These are phyloP conservation scores for Coffea canephora DNA, from an alignment of 257 asterid genomes.

Conservation along the genomic window DNA sequence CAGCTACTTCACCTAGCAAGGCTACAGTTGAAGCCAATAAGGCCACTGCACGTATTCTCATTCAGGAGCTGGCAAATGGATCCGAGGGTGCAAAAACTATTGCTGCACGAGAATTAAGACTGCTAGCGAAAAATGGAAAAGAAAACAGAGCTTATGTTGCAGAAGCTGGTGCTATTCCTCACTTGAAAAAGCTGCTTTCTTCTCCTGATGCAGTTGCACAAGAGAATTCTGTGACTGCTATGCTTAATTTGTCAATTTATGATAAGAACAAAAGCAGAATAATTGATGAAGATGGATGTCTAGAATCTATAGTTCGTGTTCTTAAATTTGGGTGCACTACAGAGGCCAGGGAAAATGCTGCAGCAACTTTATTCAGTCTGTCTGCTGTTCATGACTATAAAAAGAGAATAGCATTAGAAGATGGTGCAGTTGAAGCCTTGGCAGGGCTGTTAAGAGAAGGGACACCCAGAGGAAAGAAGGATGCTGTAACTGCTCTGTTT, in stretches of 20 bases:
- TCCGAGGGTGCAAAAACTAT: slow-evolving; percentile 55
- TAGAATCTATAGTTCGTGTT: slow-evolving; percentile 60
- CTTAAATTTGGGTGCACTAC: slow-evolving; percentile 65
- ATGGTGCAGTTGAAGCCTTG: slow-evolving; percentile 77
- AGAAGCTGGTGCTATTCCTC: slow-evolving; percentile 79
- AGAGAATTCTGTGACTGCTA: slow-evolving; percentile 87
- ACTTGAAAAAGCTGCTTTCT: slow-evolving; percentile 51
- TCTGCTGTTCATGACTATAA: slow-evolving; percentile 89
- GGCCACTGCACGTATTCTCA: slow-evolving; percentile 60
- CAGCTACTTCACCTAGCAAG: slow-evolving; percentile 46
- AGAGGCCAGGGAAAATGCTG: slow-evolving; percentile 90
- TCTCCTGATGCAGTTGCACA: slow-evolving; percentile 67
- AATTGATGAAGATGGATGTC: slow-evolving; percentile 79
- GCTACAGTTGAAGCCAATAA: slow-evolving; percentile 71
- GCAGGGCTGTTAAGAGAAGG: slow-evolving; percentile 61
- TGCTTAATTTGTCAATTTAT: slow-evolving; percentile 79
- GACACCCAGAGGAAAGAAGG: slow-evolving; percentile 79
- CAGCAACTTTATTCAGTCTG: slow-evolving; percentile 90
- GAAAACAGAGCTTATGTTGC: slow-evolving; percentile 82
- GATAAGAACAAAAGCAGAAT: slow-evolving; percentile 74
- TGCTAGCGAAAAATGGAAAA: slow-evolving; percentile 75
- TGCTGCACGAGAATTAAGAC: slow-evolving; percentile 78
- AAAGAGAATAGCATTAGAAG: slow-evolving; percentile 63
- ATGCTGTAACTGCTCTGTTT: slow-evolving; percentile 85
- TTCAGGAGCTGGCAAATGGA: slow-evolving; percentile 64